These are phyloP conservation scores for Rhododendron kiyosumense DNA, from an alignment of 148 eudicot species.

Conservation along the genomic window DNA sequence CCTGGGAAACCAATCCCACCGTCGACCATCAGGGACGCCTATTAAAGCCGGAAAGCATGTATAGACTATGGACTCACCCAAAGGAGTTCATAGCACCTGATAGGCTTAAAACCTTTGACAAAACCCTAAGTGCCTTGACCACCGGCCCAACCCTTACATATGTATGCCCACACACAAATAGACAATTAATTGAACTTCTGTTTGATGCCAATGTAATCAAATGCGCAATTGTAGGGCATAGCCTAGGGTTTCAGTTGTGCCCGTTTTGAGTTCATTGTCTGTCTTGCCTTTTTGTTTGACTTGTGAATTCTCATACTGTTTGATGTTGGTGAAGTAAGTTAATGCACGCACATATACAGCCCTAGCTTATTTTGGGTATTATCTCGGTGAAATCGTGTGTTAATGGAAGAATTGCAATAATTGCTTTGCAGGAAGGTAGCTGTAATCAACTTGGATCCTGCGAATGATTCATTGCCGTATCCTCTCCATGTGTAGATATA, in stretches of 20 bases:
- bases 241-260: neutral
- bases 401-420: neutral
- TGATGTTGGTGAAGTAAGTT: neutral
- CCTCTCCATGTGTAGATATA: slow-evolving; percentile 22
- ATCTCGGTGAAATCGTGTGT: neutral
- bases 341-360: neutral
- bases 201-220: neutral
- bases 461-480: slow-evolving; percentile 98
- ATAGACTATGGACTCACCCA: too few species aligned
- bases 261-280: neutral
- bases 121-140: too few species aligned
- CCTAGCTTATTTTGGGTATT: neutral
- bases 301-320: neutral
- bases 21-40: too few species aligned
- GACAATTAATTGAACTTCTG: neutral
- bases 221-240: neutral
- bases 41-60: too few species aligned
- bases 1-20: too few species aligned
- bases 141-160: neutral
- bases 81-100: neutral
- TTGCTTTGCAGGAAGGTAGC: slow-evolving; percentile 79
- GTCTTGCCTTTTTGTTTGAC: neutral
- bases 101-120: neutral
- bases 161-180: neutral
- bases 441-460: slow-evolving; percentile 90